A percentile compares a stretch with the other conserved stretches of the same genome.
These are phyloP conservation scores for Maudiozyma humilis DNA, from an alignment of 1,139 yeast genomes.

Conservation along the genomic window DNA sequence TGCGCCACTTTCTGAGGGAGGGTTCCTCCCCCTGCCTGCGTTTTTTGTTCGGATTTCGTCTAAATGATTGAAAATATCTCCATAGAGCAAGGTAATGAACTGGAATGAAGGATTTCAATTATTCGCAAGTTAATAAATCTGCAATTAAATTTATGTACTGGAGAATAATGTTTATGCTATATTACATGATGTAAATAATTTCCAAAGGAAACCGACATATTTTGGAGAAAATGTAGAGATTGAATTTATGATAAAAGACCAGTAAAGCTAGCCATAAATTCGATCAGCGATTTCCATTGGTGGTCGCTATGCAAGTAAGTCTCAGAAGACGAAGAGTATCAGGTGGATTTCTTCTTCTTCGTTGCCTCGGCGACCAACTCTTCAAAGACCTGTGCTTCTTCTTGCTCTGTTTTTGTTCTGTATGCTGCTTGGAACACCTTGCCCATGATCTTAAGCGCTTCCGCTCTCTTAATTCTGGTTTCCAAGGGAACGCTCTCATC, in stretches of 20 bases:
- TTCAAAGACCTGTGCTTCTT: slow-evolving; percentile 66
- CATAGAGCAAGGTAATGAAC: no score
- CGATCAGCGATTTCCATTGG: no score
- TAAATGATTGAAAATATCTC: no score
- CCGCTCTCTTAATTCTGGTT: slow-evolving; percentile 49
- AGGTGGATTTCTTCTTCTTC: slow-evolving; percentile 46
- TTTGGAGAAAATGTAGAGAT: no score
- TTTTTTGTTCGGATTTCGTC: no score
- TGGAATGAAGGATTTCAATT: not conserved
- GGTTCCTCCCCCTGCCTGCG: not conserved
- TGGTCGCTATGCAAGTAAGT: not conserved
- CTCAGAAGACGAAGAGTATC: not conserved
- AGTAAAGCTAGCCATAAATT: no score
- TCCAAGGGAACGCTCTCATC: slow-evolving; percentile 46
- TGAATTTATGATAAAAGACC: no score
- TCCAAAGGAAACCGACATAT: not conserved
- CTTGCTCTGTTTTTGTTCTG: slow-evolving; percentile 61
- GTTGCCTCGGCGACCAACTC: slow-evolving; percentile 75
- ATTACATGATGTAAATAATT: not conserved
- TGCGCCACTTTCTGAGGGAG: not conserved
- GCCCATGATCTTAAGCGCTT: slow-evolving; percentile 50
- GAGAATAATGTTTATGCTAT: not conserved
- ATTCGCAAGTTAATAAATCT: not conserved
- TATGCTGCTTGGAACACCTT: slow-evolving; percentile 45
- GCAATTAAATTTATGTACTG: no score